Evolutionary conservation across 768 basidiomycete species (phyloP).

Genomic region (Suillus weaverae): DNA sequence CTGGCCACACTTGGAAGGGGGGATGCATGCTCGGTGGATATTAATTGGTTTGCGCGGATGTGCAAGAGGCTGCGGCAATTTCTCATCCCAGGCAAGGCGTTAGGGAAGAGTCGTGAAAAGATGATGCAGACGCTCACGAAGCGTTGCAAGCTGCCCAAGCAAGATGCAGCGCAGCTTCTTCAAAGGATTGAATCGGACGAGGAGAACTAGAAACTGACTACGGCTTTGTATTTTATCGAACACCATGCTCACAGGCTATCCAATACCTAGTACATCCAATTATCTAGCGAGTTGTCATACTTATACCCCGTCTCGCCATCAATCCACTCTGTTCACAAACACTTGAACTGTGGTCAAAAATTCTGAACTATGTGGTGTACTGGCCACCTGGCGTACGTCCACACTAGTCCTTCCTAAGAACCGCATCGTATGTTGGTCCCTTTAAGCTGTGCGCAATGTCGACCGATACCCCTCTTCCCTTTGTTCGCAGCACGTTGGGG

Average conservation of each 20-base stretch:
- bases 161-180: slow-evolving; percentile 24
- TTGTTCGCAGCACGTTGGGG: not conserved
- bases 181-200: slow-evolving; percentile 12
- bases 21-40: not conserved
- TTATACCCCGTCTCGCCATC: not conserved
- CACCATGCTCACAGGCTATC: not conserved
- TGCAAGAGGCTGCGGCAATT: not conserved
- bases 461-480: not conserved
- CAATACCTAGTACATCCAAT: not conserved
- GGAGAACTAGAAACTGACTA: not conserved
- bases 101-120: not conserved
- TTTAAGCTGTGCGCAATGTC: not conserved
- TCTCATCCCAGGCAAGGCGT: not conserved
- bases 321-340: not conserved
- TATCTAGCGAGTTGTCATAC: not conserved
- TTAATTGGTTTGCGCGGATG: not conserved
- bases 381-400: not conserved
- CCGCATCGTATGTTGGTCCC: not conserved
- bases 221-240: not conserved
- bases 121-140: slow-evolving; percentile 16
- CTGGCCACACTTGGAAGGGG: slow-evolving; percentile 1
- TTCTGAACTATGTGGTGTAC: not conserved
- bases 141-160: slow-evolving; percentile 26
- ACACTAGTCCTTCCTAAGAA: not conserved
- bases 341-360: not conserved